Base-by-base conservation (phyloP, 2,329 filamentous ascomycete species). In the Dactylellina haptotyla region DNA sequence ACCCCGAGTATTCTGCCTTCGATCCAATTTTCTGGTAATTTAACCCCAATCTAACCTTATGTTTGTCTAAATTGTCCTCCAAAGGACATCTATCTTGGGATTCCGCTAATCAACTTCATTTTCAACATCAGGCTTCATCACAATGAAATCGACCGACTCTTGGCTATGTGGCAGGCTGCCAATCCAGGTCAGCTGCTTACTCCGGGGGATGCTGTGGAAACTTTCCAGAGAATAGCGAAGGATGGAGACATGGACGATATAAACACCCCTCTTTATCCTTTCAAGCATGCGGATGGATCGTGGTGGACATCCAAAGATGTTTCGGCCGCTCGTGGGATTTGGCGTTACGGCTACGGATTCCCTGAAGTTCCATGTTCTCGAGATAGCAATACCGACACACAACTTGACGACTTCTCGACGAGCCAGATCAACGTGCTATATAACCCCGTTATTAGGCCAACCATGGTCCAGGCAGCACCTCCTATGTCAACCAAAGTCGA, bases 1-100 rank as follows among this genome's bases (percentile, higher is more conserved):
- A 64, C 26, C 56, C 78, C 16, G 57, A 75, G 12, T 76, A 76
- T 39, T 71, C 77, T 45, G 75, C 77, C 12, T 78, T 77, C 48
- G 78, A 79, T 37, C 76, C 77, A 1, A 77, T 79, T 28, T 79
- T 79, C 70, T 78, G 76, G 75, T 51, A 76, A n/a, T 34, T 26
- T 23, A 43, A 10, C n/a, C n/a, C 9, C 16, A n/a, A 30, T 4
- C 16, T 20, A 4, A 20, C n/a, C n/a, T n/a, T n/a, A n/a, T n/a
- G n/a, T n/a, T n/a, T 62, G 66, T 62, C 57, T 14, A 16, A 30
- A 25, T 30, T 26, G 18, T 23, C 20, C n/a, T 37, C n/a, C 23
- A 23, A 46, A 25, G 32, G 18, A 20, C 34, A 32, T 37, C 26
- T 39, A 14, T 34, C 51, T 34, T 26, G 63, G 16, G 8, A 43